These are phyloP conservation scores for Euphrasia confusa DNA, from an alignment of 257 asterid genomes.

Conservation along the genomic window DNA sequence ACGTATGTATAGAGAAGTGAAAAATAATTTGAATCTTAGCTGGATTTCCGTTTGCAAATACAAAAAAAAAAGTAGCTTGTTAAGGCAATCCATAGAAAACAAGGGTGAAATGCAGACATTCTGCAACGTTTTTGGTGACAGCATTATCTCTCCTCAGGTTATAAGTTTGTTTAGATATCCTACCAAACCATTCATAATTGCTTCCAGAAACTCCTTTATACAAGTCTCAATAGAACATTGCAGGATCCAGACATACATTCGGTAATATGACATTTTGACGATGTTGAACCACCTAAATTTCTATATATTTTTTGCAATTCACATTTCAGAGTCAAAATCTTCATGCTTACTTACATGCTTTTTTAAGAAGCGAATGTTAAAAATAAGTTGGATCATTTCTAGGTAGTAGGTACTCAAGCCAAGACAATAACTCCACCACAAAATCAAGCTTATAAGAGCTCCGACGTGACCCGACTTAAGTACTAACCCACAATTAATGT, in stretches of 20 bases:
- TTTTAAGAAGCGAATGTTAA: too few species aligned
- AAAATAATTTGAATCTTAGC: background rate
- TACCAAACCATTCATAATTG: conserved; percentile 6
- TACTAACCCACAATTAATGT: too few species aligned
- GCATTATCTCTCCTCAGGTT: background rate
- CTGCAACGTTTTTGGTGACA: background rate
- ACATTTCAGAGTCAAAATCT: background rate
- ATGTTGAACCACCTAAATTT: background rate
- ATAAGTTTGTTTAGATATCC: background rate
- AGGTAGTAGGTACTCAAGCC: background rate
- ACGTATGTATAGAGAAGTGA: background rate
- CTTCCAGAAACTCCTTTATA: background rate
- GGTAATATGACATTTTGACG: background rate
- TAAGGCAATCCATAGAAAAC: conserved; percentile 5
- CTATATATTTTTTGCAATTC: background rate
- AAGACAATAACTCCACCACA: background rate
- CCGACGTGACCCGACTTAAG: too few species aligned
- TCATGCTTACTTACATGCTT: background rate
- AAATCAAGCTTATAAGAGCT: background rate
- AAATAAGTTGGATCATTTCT: background rate
- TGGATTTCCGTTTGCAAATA: background rate
- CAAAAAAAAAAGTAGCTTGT: background rate
- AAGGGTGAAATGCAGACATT: background rate
- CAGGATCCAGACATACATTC: conserved; percentile 1
- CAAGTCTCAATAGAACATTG: background rate